A percentile compares a stretch with the other conserved stretches of the same genome.
Evolutionary conservation across 2,329 filamentous ascomycete genomes (phyloP).

Genomic region (Calonectria ilicicola): DNA sequence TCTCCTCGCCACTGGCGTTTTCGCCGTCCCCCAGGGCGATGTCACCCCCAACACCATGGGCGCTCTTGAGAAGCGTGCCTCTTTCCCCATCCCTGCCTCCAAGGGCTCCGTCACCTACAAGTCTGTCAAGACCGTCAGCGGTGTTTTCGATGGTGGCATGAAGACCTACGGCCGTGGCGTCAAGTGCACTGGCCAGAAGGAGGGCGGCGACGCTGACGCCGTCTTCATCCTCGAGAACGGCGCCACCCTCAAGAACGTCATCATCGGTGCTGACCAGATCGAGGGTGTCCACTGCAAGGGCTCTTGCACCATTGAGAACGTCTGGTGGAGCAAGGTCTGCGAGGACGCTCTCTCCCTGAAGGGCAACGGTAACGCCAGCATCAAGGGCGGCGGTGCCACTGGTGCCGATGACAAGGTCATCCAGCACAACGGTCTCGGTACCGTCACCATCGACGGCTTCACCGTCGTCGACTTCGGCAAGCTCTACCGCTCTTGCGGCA

Average conservation of each 20-base stretch:
- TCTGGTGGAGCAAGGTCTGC: constrained; percentile 63
- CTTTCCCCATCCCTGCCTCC: constrained; percentile 39
- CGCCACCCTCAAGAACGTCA: constrained; percentile 58
- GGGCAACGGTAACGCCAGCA: constrained; percentile 52
- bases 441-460: constrained; percentile 55
- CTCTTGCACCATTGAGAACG: constrained; percentile 55
- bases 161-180: constrained; percentile 54
- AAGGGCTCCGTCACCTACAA: constrained; percentile 43
- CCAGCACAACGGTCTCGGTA: constrained; percentile 58
- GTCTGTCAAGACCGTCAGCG: constrained; percentile 30
- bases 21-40: constrained; percentile 38
- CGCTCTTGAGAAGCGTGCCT: constrained; percentile 39
- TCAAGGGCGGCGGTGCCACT: constrained; percentile 54
- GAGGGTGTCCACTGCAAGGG: constrained; percentile 61
- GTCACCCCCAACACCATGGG: constrained; percentile 42
- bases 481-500: constrained; percentile 44
- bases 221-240: constrained; percentile 56
- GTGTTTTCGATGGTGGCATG: constrained; percentile 47
- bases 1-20: constrained; percentile 33
- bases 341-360: constrained; percentile 47
- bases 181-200: constrained; percentile 55
- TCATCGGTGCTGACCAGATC: constrained; percentile 57
- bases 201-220: constrained; percentile 54
- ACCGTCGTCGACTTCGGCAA: constrained; percentile 62
- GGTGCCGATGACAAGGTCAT: constrained; percentile 53